These are phyloP conservation scores for Xylariomycetidae sp. DNA, from an alignment of 2,329 filamentous ascomycete genomes.

Conservation along the genomic window DNA sequence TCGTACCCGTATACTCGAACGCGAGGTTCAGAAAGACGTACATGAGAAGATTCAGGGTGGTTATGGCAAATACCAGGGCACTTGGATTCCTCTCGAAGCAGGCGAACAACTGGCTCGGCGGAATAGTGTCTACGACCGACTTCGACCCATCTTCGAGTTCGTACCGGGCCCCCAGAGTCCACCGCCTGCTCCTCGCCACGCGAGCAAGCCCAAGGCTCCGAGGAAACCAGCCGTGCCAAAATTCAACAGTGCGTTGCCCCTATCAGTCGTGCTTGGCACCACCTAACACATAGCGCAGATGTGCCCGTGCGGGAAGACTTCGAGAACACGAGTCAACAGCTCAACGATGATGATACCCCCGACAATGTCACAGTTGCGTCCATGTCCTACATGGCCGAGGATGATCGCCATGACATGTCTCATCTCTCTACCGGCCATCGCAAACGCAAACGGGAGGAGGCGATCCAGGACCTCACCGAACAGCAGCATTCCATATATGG, in stretches of 20 bases:
- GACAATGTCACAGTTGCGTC: constrained; percentile 80
- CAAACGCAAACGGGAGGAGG: constrained; percentile 73
- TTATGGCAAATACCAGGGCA: constrained; percentile 98
- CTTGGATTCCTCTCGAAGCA: constrained; percentile 86
- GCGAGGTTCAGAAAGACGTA: constrained; percentile 91
- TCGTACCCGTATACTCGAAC: constrained; percentile 87
- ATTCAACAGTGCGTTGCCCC: constrained; percentile 40
- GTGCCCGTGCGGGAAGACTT: constrained; percentile 51
- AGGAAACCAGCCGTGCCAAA: constrained; percentile 61
- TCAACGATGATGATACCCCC: constrained; percentile 73
- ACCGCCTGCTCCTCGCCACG: constrained; percentile 88
- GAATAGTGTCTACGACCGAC: constrained; percentile 78
- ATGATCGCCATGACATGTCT: constrained; percentile 67
- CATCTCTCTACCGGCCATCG: constrained; percentile 54
- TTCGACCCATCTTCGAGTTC: constrained; percentile 85
- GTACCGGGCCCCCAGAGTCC: constrained; percentile 79
- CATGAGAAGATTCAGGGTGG: constrained; percentile 98
- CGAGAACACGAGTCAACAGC: constrained; percentile 54
- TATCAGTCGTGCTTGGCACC: too few relatives aligned
- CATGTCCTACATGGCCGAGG: constrained; percentile 78
- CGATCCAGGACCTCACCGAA: constrained; percentile 59
- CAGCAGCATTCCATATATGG: constrained; percentile 87
- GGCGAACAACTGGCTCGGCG: constrained; percentile 78
- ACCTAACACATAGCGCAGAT: constrained; percentile 23
- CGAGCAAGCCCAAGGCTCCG: constrained; percentile 75